Evolutionary conservation across 2,329 filamentous ascomycete species (phyloP), one percentile per base, ranked within the genome.

Genomic region (Acrocalymma vagum): DNA sequence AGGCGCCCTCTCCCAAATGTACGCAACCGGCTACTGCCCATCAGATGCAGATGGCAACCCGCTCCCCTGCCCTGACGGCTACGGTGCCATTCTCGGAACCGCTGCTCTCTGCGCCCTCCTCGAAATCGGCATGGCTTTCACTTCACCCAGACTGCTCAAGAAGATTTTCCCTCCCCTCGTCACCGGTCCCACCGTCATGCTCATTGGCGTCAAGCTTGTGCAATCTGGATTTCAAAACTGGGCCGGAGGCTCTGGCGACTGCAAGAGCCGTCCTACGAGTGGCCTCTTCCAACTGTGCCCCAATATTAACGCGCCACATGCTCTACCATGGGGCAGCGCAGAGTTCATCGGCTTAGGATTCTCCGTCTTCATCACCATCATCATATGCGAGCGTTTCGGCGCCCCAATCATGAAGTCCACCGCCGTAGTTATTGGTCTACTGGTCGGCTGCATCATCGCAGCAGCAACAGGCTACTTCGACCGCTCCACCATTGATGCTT

Each of bases 341-440:
- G 86, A 94, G 67, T 90, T 87, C 53, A 81, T 94, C 5, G 89
- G 84, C 0, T 79, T 94, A 2, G 89, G 89, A 0, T 92, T 94
- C 72, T 83, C 83, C 29, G 89, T 92, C 23, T 93, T 93, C 62
- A 55, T 87, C 29, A 87, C 86, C 18, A 93, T 94, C 61, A 85
- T 94, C 45, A 63, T 93, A 9, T 89, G 87, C 63, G 89, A 94
- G 68, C 82, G 88, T 9, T 91, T 92, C 55, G 90, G 90, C 1
- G 81, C 87, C 0, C 89, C 90, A 0, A 87, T 94, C 52, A 92
- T 94, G 87, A 92, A 92, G 64, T 88, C 84, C 3, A 87, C 83
- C 6, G 84, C 85, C 10, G 88, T 93, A 21, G 82, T 92, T 27
- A 77, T 90, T 40, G 88, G 89, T 10, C 77, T 92, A 5, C 78